These are phyloP conservation scores for Diplotaxis tenuifolia DNA, from an alignment of 345 rosid species.

Conservation along the genomic window DNA sequence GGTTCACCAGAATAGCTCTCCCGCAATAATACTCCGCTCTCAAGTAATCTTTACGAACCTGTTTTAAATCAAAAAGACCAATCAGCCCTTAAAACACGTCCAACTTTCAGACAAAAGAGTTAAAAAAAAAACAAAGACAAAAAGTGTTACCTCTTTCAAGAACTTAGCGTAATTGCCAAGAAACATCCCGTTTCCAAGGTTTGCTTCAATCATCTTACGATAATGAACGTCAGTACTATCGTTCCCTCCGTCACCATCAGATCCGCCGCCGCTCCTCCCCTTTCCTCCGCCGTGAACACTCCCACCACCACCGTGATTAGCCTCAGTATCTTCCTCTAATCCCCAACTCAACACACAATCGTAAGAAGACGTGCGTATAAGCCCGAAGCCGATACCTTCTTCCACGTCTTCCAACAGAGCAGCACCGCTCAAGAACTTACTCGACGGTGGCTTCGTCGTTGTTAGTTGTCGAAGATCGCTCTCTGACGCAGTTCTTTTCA, in stretches of 20 bases:
- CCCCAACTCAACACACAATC: conserved; percentile 25
- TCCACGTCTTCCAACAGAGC: conserved; percentile 44
- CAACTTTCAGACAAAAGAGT: no score
- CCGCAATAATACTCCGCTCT: conserved; percentile 86
- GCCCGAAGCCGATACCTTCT: conserved; percentile 33
- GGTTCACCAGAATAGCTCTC: conserved; percentile 66
- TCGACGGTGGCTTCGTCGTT: conserved; percentile 28
- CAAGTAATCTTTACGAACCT: conserved; percentile 62
- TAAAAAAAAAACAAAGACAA: not conserved
- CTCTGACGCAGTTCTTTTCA: conserved; percentile 60
- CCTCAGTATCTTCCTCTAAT: conserved; percentile 37
- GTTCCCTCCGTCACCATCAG: conserved; percentile 36
- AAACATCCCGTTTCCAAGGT: conserved; percentile 74
- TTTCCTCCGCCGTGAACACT: conserved; percentile 53
- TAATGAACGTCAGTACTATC: conserved; percentile 62
- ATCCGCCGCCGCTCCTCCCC: conserved; percentile 46
- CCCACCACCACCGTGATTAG: conserved; percentile 30
- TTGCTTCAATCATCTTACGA: conserved; percentile 74
- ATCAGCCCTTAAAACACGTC: no score
- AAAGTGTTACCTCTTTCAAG: conserved; percentile 67
- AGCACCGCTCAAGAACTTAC: conserved; percentile 32
- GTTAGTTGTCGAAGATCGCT: conserved; percentile 48
- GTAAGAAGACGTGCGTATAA: conserved; percentile 16
- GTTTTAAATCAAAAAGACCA: conserved; percentile 8
- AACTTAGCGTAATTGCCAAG: conserved; percentile 80